Conservation (phyloP, 805 yeast genomes). For the Kluyveromyces starmeri region DNA sequence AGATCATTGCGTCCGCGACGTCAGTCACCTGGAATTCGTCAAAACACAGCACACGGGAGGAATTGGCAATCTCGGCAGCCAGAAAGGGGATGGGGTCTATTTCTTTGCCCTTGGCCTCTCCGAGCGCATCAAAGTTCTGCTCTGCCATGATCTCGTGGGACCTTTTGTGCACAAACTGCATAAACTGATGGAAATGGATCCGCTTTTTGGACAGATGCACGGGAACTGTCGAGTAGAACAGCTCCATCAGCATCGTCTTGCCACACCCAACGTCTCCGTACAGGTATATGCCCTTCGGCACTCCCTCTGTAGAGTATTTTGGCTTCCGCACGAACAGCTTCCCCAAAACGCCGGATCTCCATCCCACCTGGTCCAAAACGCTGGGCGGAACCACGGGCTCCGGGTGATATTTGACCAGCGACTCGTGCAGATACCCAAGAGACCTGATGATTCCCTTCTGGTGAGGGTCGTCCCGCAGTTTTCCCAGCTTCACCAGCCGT, state of each 20-base stretch:
- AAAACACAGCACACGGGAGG: constrained; percentile 75
- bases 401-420: constrained; percentile 50
- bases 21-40: constrained; percentile 98
- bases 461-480: constrained; percentile 62
- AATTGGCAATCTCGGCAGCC: constrained; percentile 74
- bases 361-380: constrained; percentile 31
- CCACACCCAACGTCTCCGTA: constrained; percentile 99
- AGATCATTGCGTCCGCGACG: constrained; percentile 96
- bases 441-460: constrained; percentile 66
- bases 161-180: constrained; percentile 88
- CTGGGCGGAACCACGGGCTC: constrained; percentile 49
- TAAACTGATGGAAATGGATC: constrained; percentile 92
- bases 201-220: constrained; percentile 65
- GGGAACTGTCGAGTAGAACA: constrained; percentile 82
- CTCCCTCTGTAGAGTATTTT: constrained; percentile 23
- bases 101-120: constrained; percentile 36
- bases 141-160: constrained; percentile 62
- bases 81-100: constrained; percentile 75
- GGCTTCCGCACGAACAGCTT: constrained; percentile 24
- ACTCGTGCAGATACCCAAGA: constrained; percentile 49
- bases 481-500: constrained; percentile 38
- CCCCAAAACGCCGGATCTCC: constrained; percentile 38
- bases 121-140: constrained; percentile 38
- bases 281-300: constrained; percentile 80
- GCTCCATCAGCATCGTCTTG: constrained; percentile 95